Evolutionary conservation across 2,329 filamentous ascomycete genomes (phyloP).

Genomic region (Fusarium albidum): DNA sequence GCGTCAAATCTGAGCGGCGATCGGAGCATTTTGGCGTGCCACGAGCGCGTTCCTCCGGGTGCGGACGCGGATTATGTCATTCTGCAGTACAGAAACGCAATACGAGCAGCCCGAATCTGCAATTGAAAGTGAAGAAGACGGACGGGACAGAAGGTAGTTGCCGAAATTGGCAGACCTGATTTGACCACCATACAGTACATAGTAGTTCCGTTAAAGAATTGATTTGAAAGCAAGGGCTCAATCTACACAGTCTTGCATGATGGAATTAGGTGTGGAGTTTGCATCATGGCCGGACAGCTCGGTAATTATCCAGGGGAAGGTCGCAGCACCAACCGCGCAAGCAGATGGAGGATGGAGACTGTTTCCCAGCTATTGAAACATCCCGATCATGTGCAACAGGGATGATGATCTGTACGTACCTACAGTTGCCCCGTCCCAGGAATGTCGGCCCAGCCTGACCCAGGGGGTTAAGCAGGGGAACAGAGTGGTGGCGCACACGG

Average conservation of each 20-base stretch:
- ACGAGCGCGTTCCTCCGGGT: conserved; percentile 13
- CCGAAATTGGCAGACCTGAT: not conserved
- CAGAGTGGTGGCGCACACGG: no score
- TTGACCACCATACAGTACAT: no score
- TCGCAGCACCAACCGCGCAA: conserved; percentile 2
- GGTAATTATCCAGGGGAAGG: conserved; percentile 25
- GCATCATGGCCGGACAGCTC: conserved; percentile 8
- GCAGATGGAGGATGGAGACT: conserved; percentile 1
- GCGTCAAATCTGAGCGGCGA: conserved; percentile 27
- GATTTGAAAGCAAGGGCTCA: no score
- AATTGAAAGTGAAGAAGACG: not conserved
- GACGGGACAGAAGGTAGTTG: no score
- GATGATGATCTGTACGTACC: not conserved
- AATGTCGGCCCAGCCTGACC: no score
- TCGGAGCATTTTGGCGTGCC: conserved; percentile 3
- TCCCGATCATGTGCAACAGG: not conserved
- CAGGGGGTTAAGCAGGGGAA: no score
- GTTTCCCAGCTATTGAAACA: conserved; percentile 2
- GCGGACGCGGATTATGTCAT: conserved; percentile 21
- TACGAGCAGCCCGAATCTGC: not conserved
- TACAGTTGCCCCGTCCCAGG: no score
- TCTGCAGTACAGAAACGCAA: conserved; percentile 8
- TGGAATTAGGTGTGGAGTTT: not conserved
- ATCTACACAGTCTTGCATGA: no score
- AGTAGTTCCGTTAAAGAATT: no score